Base-by-base conservation (phyloP, 768 basidiomycete species). In the Xerocomellus amylosporus region DNA sequence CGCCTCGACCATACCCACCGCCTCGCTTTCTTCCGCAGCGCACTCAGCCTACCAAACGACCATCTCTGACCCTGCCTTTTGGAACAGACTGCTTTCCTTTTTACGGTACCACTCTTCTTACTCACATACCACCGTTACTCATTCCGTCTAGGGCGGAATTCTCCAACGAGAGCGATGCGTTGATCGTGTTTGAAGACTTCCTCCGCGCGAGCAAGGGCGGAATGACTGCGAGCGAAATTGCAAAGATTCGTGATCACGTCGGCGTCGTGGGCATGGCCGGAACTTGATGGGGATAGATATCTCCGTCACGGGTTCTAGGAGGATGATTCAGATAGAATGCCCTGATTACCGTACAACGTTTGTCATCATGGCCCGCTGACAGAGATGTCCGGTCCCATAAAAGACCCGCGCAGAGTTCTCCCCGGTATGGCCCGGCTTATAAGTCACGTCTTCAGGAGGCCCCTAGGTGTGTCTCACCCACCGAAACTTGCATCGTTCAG, bases 201-300 rank as follows among this genome's bases (percentile, higher is more conserved):
- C 79, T 98, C 60, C 75, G 83, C 19, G 88, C 87, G 0, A 86
- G 84, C 69, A 95, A 95, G 67, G 86, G 84, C 8, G 80, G 79
- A 26, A 77, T 99, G 63, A 89, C 84, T 17, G 85, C 92, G 0
- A 85, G 78, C 56, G 91, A 98, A 67, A 91, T 97, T 53, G 96
- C 96, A 14, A 90, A 83, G 76, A 93, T 98, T 63, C 81, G 96
- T 45, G 96, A 98, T 68, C 77, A 79, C 20, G 88, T 93, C 17
- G 93, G 93, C 5, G 80, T 96, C 24, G 78, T 84, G 39, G 94
- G 93, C 28, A 94, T 95, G 93, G 89, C 85, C 20, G 93, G 93
- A 13, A 85, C 81, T 49, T 91, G 67, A 50, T n/a, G 17, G 12
- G 14, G 26, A 15, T 30, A 19, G 31, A 28, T n/a, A 30, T 53